phyloP scores from a whole-genome alignment of 2,329 filamentous ascomycete genomes.

The Pestalotiopsis fici region DNA sequence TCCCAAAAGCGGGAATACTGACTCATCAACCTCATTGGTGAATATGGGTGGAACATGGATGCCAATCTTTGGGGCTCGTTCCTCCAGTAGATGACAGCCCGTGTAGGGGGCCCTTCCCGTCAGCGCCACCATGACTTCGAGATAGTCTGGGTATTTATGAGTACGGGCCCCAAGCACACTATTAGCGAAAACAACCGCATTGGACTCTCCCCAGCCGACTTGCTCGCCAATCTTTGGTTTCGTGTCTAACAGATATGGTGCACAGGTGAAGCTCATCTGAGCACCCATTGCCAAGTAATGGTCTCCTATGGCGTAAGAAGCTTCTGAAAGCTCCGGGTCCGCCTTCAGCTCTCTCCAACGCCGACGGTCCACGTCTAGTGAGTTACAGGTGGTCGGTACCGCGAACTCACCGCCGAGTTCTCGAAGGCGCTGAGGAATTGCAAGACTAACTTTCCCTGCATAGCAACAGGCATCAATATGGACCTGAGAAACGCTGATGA shows the following conservation, averaged over 20 bases:
- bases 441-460: not conserved
- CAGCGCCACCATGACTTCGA: not conserved
- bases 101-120: not conserved
- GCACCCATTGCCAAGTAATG: not conserved
- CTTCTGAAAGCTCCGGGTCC: not conserved
- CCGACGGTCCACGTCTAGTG: not conserved
- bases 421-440: not conserved
- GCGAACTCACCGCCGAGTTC: not conserved
- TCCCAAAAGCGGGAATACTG: not conserved
- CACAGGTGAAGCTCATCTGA: not conserved
- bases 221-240: not conserved
- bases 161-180: not conserved
- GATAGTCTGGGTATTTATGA: not conserved
- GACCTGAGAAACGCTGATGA: not conserved
- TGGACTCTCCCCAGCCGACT: not conserved
- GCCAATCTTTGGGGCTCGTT: not conserved
- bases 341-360: not conserved
- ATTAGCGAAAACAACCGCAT: not conserved
- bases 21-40: not conserved
- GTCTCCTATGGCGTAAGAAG: not conserved
- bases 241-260: not conserved
- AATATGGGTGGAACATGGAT: not conserved
- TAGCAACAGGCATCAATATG: not conserved
- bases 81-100: not conserved
- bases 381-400: not conserved